Conservation (phyloP, 768 basidiomycete species). For the Amyloporia xantha region DNA sequence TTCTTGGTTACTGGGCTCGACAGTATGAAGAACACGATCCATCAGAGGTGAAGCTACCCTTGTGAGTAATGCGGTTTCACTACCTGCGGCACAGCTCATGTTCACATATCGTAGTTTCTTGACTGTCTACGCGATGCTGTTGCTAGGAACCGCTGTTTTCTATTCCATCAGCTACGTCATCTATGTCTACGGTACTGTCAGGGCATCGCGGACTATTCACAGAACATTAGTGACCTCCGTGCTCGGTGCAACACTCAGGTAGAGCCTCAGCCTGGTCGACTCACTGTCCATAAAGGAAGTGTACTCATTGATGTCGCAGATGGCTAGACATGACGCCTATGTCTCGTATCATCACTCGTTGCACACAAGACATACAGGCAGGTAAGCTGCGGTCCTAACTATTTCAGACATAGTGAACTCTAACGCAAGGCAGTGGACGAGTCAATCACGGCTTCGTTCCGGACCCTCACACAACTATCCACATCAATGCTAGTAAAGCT, state of each 20-base stretch:
- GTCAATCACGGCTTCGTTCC: too few species aligned
- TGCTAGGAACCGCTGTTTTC: too few species aligned
- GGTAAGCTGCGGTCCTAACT: conserved; percentile 15
- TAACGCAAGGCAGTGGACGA: too few species aligned
- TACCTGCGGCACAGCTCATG: neutral
- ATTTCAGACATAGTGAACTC: too few species aligned
- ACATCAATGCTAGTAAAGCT: conserved; percentile 28
- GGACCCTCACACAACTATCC: too few species aligned
- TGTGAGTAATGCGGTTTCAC: conserved; percentile 19
- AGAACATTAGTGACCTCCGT: conserved; percentile 22
- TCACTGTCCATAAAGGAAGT: too few species aligned
- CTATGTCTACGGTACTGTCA: conserved; percentile 24
- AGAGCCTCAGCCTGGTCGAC: neutral
- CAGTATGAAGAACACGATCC: conserved; percentile 26
- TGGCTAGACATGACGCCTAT: conserved; percentile 48
- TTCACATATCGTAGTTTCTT: neutral
- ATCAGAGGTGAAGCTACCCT: conserved; percentile 24
- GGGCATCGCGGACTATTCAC: conserved; percentile 28
- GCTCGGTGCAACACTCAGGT: conserved; percentile 27
- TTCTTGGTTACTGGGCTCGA: conserved; percentile 30
- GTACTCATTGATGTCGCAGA: conserved; percentile 17
- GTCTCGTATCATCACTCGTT: conserved; percentile 56
- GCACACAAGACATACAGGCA: conserved; percentile 57
- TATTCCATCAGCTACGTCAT: too few species aligned
- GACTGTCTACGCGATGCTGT: too few species aligned